Base-by-base conservation (phyloP, 495 filamentous ascomycete genomes). In the Aspergillus cristatus region DNA sequence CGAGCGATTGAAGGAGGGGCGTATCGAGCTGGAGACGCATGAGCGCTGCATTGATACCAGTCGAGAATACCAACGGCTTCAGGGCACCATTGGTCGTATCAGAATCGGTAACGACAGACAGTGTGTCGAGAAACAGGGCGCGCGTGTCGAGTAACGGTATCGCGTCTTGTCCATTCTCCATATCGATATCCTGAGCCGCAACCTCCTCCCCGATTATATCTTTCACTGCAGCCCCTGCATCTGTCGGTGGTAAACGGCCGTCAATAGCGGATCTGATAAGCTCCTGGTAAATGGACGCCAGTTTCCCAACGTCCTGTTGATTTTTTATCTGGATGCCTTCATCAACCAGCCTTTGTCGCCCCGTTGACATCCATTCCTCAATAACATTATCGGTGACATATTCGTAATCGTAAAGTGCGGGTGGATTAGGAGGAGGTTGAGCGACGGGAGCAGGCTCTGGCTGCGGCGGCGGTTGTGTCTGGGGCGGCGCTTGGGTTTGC, bases 1-100 rank as follows among this genome's bases (percentile, higher is more conserved):
- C 77, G 13, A 95, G 65, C 3, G 76, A 67, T 47, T 83, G 72
- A 12, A 99, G 66, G 8, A 94, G 62, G 8, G 72, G 64, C 2
- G 75, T 74, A 32, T 97, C 93, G n/a, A 99, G 72, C 46, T 85
- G 75, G 20, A 79, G 68, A n/a, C 88, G 82, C 71, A 95, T 79
- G 24, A 83, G 60, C 10, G 70, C 59, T 0, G 82, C 68, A 2
- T 83, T 76, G 34, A 99, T 78, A 2, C 68, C 78, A 13, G 81
- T 82, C 11, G 84, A 78, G 18, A 72, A 63, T 18, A 91, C 65
- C 37, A 94, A 73, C 7, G 60, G 55, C 18, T 52, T 60, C 34
- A 81, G 42, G 3, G 51, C 45, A 7, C 55, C 47, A 35, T 71
- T 72, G 11, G 57, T 52, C 5, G 71, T 68, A 38, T 87, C 82